Conservation (phyloP, 805 yeast genomes). For the Candida taoyuanica region DNA sequence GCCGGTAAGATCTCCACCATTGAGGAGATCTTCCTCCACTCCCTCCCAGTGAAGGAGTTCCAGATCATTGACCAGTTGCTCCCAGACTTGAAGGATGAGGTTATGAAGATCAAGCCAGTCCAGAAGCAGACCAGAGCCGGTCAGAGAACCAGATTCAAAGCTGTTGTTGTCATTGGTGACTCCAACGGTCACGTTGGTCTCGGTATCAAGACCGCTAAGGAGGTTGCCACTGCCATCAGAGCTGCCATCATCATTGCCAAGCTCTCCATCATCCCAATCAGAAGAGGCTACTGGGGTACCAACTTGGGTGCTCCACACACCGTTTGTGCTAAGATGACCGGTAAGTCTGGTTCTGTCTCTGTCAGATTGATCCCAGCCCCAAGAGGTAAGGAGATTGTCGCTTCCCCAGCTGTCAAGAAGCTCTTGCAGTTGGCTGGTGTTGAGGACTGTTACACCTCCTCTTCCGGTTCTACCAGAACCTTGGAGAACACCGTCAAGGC, state of each 20-base stretch:
- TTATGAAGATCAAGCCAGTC: constrained; percentile 99
- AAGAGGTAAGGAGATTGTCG: constrained; percentile 99
- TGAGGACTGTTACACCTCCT: constrained; percentile 98
- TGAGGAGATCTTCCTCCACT: constrained; percentile 99
- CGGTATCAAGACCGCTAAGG: constrained; percentile 99
- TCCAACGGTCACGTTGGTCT: constrained; percentile 99
- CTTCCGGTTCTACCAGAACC: constrained; percentile 99
- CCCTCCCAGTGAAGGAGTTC: constrained; percentile 99
- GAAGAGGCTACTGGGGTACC: constrained; percentile 99
- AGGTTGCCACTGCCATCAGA: constrained; percentile 99
- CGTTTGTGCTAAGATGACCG: constrained; percentile 87
- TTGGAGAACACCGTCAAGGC: constrained; percentile 99
- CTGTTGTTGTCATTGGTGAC: constrained; percentile 99
- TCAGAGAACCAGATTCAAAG: constrained; percentile 99
- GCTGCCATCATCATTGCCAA: constrained; percentile 99
- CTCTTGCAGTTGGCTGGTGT: constrained; percentile 99
- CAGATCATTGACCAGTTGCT: constrained; percentile 96
- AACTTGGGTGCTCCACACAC: constrained; percentile 99
- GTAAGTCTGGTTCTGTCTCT: constrained; percentile 99
- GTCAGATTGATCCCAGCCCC: constrained; percentile 99
- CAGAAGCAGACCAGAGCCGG: constrained; percentile 99
- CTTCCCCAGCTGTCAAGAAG: constrained; percentile 99
- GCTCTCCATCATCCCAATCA: constrained; percentile 97
- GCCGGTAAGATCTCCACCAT: constrained; percentile 95
- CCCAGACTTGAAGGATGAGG: constrained; percentile 96